phyloP scores from a whole-genome alignment of 257 asterid species.

The Lycium barbarum region DNA sequence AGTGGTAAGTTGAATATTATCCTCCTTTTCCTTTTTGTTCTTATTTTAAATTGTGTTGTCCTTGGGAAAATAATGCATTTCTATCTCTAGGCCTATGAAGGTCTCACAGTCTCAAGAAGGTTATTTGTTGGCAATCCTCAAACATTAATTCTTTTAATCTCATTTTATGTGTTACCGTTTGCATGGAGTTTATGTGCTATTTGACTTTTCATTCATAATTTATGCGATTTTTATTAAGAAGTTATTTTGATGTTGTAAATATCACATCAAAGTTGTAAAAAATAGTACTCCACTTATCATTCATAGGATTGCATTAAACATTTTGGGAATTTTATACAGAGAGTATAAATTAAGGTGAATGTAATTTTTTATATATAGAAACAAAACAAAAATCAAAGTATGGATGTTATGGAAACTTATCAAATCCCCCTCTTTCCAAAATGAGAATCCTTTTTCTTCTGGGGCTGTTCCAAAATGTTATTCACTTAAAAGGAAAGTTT shows the following conservation, averaged over 20 bases:
- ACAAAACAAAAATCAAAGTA: not conserved
- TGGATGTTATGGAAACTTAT: not conserved
- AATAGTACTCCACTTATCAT: not conserved
- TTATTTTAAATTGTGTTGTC: not conserved
- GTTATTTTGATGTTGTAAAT: not conserved
- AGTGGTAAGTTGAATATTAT: slow-evolving; percentile 51
- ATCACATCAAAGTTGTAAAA: not conserved
- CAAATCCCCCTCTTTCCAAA: not conserved
- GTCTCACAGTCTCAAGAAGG: not conserved
- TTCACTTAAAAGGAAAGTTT: not conserved
- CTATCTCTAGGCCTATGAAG: not conserved
- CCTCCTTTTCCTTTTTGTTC: not conserved
- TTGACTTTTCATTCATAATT: not conserved
- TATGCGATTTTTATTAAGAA: not conserved
- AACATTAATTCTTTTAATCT: not conserved
- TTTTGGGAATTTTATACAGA: not conserved
- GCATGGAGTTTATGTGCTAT: not conserved
- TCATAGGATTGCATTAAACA: not conserved
- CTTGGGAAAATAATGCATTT: not conserved
- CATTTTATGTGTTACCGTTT: not conserved
- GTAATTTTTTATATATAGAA: not conserved
- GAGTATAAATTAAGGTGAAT: not conserved
- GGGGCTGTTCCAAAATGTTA: not conserved
- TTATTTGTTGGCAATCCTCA: not conserved
- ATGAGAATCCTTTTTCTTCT: not conserved